Evolutionary conservation across 805 yeast genomes (phyloP), one percentile per base, ranked within the genome.

Genomic region (Metschnikowia lachancei): DNA sequence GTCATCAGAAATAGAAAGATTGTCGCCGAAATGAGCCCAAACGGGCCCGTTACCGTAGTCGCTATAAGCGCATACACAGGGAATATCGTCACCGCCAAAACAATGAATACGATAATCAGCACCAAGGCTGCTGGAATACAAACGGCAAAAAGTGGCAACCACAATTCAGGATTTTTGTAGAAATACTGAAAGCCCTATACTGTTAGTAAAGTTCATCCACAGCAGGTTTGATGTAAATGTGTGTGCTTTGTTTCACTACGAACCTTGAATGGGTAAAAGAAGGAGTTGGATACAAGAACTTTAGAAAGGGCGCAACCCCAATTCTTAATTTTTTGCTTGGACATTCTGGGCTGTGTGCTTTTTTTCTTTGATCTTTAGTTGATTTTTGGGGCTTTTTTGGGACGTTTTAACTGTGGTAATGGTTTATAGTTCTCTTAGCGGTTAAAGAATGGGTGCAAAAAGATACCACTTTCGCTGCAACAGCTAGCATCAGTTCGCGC

Each of bases 1-100:
- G 77, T 59, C 46, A 72, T 70, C 50, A 74, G 79, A 17, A 76
- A 52, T 24, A 76, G 63, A 2, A 76, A 62, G 12, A 72, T 52
- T 69, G 75, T 68, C 0, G 81, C 75, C 14, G 74, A 64, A 12
- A 77, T 36, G 2, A 77, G 29, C 0, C 82, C 83, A 11, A 74
- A 56, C 0, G 85, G 84, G 2, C 83, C 83, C 20, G 73, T 62
- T 40, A 77, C 58, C 19, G 76, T 43, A 24, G 71, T 53, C 8
- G 73, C 69, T 5, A 76, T 39, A 8, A 70, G 58, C 1, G 78
- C 74, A 41, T 73, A 69, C 1, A 72, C 52, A 0, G 83, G 83
- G 50, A 69, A 76, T n/a, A 75, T 53, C 13, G 68, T 52, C 10
- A 68, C 40, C 47, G 68, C 70, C 51, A 73, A 58, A 4, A 68